Conservation (phyloP, 1,284 basidiomycete species). For the Moesziomyces globuligerus region DNA sequence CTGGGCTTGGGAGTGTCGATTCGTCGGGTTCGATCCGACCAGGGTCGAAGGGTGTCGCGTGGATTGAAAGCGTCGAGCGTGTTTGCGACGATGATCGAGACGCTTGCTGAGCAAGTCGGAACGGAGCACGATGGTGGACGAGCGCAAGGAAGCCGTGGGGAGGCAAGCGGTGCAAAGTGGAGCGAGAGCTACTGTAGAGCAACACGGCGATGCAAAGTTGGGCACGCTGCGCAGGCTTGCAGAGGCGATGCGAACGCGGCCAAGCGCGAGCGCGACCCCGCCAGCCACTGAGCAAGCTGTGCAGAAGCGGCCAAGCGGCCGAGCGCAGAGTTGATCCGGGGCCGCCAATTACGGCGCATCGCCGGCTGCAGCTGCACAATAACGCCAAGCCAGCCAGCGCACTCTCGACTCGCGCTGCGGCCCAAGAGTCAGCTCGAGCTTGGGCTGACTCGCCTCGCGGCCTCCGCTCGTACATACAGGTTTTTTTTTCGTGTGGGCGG, state of each 20-base stretch:
- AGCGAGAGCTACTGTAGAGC: not conserved
- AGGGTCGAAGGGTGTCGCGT: not conserved
- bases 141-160: too few species aligned
- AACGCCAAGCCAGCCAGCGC: not conserved
- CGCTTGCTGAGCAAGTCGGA: too few species aligned
- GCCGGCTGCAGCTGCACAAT: not conserved
- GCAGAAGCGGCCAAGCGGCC: not conserved
- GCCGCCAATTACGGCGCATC: not conserved
- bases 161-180: not conserved
- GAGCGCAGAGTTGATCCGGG: too few species aligned
- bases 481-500: not conserved
- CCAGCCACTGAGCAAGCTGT: not conserved
- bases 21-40: not conserved
- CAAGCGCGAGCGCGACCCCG: too few species aligned
- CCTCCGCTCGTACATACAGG: too few species aligned
- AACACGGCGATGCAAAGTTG: not conserved
- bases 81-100: not conserved
- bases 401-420: too few species aligned
- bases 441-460: not conserved
- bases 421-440: slow-evolving; percentile 2
- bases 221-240: too few species aligned
- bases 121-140: not conserved
- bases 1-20: not conserved
- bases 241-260: too few species aligned
- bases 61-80: not conserved